Base-by-base conservation (phyloP, 805 yeast species). In the Candida mattraensis region DNA sequence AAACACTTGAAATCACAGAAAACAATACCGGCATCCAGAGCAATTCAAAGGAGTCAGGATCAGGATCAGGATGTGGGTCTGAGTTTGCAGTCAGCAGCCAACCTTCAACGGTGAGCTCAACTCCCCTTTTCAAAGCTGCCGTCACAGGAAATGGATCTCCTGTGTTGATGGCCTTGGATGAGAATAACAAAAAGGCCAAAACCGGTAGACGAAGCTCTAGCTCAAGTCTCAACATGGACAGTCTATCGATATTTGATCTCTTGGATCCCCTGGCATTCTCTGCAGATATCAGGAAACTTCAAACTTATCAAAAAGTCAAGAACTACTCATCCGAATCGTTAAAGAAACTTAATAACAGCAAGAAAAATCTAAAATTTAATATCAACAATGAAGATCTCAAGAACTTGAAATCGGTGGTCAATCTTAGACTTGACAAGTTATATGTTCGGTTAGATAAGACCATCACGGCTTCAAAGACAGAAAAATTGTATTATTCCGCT, bases 401-500 rank as follows among this genome's bases (percentile, higher is more conserved):
- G 8, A 48, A 53, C 14, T 29, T 60, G 26, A 58, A 56, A 25
- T 18, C 20, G 7, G 22, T 48, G 3, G 37, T 60, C 16, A 45
- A 52, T 12, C 33, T 38, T 8, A 55, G 61, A 24, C 56, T 70
- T 11, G 71, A 67, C 34, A 57, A 54, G 23, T 47, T 69, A 4
- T 71, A 70, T 44, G 31, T 48, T 4, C 58, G 69, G 26, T 49
- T 72, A 33, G 62, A 58, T 30, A 50, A 51, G 25, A 47, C 69
- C 1, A 57, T 66, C 32, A 51, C 64, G 27, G 70, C 73, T 18
- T 70, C 80, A 1, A 69, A 60, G 18, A 70, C 83, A 6, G 96
- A 91, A 54, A 91, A 91, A 57, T 48, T 80, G 16, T 87, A 87
- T 55, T 93, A 87, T 56, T 80, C 96, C 0, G 59, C 78, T 26